Percentiles rank a stretch among this genome's conserved stretches.
phyloP scores from a whole-genome alignment of 2,329 filamentous ascomycete genomes.

The Colletotrichum sp. region DNA sequence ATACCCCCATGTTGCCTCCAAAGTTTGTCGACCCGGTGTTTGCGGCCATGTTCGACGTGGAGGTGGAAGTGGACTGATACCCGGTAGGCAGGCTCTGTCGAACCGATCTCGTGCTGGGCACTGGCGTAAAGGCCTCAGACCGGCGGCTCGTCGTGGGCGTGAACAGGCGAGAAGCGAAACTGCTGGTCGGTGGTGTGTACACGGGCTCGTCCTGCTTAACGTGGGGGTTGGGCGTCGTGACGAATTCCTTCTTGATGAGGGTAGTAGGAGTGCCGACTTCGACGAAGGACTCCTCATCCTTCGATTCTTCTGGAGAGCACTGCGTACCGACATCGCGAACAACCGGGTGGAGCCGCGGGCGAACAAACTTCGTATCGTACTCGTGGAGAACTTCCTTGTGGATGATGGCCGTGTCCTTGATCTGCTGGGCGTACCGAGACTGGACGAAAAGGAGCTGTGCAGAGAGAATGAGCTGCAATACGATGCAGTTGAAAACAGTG shows the following conservation, averaged over 20 bases:
- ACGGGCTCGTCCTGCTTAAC: conserved; percentile 65
- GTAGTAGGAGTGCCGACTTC: conserved; percentile 60
- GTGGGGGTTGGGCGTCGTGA: conserved; percentile 81
- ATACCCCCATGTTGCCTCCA: conserved; percentile 82
- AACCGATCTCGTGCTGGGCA: conserved; percentile 30
- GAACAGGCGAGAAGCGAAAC: conserved; percentile 18
- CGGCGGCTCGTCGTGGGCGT: conserved; percentile 25
- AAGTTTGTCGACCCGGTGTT: conserved; percentile 32
- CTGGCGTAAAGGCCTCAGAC: conserved; percentile 38
- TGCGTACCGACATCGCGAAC: conserved; percentile 83
- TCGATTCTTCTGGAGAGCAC: conserved; percentile 57
- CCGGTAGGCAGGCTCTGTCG: conserved; percentile 38
- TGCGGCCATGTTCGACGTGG: conserved; percentile 25
- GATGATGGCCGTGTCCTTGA: conserved; percentile 82
- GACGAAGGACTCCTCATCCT: conserved; percentile 48
- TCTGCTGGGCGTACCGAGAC: conserved; percentile 79
- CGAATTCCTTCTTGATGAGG: conserved; percentile 76
- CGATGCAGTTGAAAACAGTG: conserved; percentile 82
- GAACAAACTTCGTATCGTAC: conserved; percentile 95
- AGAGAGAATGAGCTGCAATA: conserved; percentile 77
- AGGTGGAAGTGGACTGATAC: conserved; percentile 27
- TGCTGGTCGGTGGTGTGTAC: conserved; percentile 6
- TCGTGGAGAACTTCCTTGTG: conserved; percentile 93
- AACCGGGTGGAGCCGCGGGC: conserved; percentile 82
- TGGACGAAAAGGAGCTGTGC: conserved; percentile 77